A percentile compares a stretch with the other conserved stretches of the same genome.
Evolutionary conservation across 768 basidiomycete species (phyloP).

Genomic region (Austroboletus eburneus): DNA sequence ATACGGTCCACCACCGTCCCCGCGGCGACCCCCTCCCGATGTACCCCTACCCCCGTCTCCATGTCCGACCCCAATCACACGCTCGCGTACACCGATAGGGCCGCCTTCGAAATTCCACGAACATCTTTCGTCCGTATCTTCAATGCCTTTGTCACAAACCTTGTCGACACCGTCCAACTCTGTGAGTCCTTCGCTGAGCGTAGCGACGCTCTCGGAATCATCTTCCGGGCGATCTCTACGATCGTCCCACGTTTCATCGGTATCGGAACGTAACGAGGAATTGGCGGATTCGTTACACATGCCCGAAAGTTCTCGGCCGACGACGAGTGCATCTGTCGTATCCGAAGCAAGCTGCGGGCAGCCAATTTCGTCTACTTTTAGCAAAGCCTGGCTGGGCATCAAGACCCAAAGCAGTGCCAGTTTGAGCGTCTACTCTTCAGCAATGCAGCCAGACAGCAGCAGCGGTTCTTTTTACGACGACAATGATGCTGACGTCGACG

Average conservation of each 20-base stretch:
- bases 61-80: background rate
- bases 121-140: conserved; percentile 30
- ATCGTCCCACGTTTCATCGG: conserved; percentile 19
- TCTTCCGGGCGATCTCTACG: conserved; percentile 28
- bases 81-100: conserved; percentile 10
- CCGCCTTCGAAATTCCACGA: conserved; percentile 31
- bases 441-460: conserved; percentile 13
- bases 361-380: conserved; percentile 5
- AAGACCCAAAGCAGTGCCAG: conserved; percentile 17
- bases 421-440: conserved; percentile 16
- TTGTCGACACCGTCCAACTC: conserved; percentile 4
- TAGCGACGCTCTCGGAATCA: conserved; percentile 24
- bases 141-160: conserved; percentile 13
- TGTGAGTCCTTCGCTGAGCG: conserved; percentile 19
- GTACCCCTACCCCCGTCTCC: conserved; percentile 28
- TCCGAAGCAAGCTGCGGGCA: conserved; percentile 22
- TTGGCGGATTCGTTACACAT: conserved; percentile 9
- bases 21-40: conserved; percentile 28
- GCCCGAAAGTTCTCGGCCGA: conserved; percentile 15
- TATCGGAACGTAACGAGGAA: conserved; percentile 16
- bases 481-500: conserved; percentile 19
- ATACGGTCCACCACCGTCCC: conserved; percentile 21
- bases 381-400: conserved; percentile 1
- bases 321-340: conserved; percentile 16
- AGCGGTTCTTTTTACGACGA: conserved; percentile 20